A percentile compares a stretch with the other conserved stretches of the same genome.
These are phyloP conservation scores for Aspergillus saccharolyticus DNA, from an alignment of 495 filamentous ascomycete genomes.

Conservation along the genomic window DNA sequence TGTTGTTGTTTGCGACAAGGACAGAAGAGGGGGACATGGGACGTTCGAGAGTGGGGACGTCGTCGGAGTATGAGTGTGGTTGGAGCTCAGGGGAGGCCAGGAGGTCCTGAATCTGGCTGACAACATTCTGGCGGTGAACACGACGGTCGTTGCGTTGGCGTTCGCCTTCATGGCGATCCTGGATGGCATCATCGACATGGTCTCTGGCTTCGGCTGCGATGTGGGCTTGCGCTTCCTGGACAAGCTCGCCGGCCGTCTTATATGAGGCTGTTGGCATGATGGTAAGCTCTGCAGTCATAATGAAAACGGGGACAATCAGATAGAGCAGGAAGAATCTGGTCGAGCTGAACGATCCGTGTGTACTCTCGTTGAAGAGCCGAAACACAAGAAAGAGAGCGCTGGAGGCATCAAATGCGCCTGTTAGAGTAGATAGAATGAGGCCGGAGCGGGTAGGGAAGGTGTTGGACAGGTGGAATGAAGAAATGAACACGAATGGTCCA, in stretches of 20 bases:
- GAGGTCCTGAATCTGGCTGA: slow-evolving; percentile 68
- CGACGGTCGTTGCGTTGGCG: slow-evolving; percentile 59
- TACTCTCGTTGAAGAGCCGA: slow-evolving; percentile 65
- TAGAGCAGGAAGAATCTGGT: slow-evolving; percentile 73
- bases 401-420: slow-evolving; percentile 85
- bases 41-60: background rate
- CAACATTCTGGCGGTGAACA: slow-evolving; percentile 59
- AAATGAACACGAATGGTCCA: slow-evolving; percentile 86
- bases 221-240: slow-evolving; percentile 61
- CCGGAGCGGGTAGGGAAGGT: slow-evolving; percentile 83
- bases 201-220: slow-evolving; percentile 47
- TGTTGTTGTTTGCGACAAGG: slow-evolving; percentile 7
- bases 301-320: slow-evolving; percentile 66
- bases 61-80: background rate
- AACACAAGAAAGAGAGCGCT: slow-evolving; percentile 88
- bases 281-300: slow-evolving; percentile 62
- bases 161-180: slow-evolving; percentile 46
- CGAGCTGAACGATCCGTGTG: slow-evolving; percentile 54
- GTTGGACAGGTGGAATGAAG: slow-evolving; percentile 89
- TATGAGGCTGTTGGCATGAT: slow-evolving; percentile 78
- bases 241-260: slow-evolving; percentile 81
- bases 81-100: slow-evolving; percentile 37
- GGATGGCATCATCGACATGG: slow-evolving; percentile 50
- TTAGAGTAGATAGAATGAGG: slow-evolving; percentile 76
- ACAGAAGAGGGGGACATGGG: background rate